Base-by-base conservation (phyloP, 2,329 filamentous ascomycete species). In the Penicillium rolfsii region DNA sequence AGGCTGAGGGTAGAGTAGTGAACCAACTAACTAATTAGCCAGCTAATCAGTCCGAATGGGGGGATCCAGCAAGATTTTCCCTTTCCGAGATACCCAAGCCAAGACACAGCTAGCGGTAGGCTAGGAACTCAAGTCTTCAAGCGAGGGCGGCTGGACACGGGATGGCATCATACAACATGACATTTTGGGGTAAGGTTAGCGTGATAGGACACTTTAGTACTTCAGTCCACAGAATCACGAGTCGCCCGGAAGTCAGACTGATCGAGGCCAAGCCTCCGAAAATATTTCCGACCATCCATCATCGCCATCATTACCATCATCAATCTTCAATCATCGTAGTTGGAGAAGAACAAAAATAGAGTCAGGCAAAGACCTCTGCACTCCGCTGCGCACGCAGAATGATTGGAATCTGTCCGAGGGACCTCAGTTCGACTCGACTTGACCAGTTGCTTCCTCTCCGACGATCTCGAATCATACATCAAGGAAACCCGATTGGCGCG, bases 391-490 rank as follows among this genome's bases (percentile, higher is more conserved):
- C 36, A 6, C 14, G 5, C 36, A 8, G 36, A n/a, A 38, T 6
- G 24, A 3, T 36, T 36, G 35, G 2, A 36, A 36, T 5, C 14
- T 36, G 35, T 36, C 14, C 4, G 35, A 2, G 33, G 35, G 35
- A 11, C 30, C 30, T 33, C 30, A 33, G 12, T 36, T 22, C 16
- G 45, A 12, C 24, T 16, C 24, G 33, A 52, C 11, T 22, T 46
- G 45, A 60, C 52, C 53, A 45, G 52, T 57, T 2, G 41, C 43
- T 16, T 14, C 7, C 12, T 46, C 54, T 22, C 53, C 50, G 33
- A 46, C 36, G 52, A 59, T 57, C 57, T 66, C 56, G 33, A 59
- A 57, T 45, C 35, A 61, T 57, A 60, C 48, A 63, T 58, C 52
- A 12, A 50, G 52, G 5, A 43, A n/a, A 14, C 41, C 33, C 49